Evolutionary conservation across 1,139 yeast species (phyloP), one percentile per base, ranked within the genome.

Genomic region (Kurtzmaniella quercitrusa): DNA sequence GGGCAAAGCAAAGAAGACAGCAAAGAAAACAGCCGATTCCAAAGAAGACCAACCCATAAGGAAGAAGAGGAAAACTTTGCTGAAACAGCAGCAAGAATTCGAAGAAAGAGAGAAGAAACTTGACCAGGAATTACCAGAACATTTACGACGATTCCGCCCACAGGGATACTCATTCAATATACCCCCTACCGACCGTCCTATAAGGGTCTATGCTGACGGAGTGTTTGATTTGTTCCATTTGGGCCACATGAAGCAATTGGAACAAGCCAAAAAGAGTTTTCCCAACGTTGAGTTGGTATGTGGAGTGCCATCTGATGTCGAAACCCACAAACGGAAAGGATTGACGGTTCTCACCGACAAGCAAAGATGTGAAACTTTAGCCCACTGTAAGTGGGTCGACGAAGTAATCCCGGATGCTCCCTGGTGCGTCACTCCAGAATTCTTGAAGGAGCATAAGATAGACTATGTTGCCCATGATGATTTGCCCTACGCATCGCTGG

Each of bases 381-480:
- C 75, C 48, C 98, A 93, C 65, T 93, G 98, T 63, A 81, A 74
- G 57, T 93, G 98, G 98, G 98, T 93, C 19, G 98, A 93, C 61
- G 98, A 93, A 61, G 98, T 93, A 18, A 75, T 93, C 43, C 90
- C 93, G 23, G 74, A 87, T 62, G 96, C 97, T 1, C 98, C 98
- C 10, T 93, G 98, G 98, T 79, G 86, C 56, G 93, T 93, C 25
- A 86, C 93, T 2, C 79, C 90, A 42, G 90, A 85, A 41, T 93
- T 93, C 57, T 67, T 93, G 51, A 70, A 70, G 44, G 67, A 85
- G 56, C 96, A 93, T 66, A 71, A 82, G 45, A 89, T 93, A 52
- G 98, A 93, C 63, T 93, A 89, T 58, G 97, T 93, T 46, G 98
- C 98, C 3, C 98, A 93, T 65, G 98, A 93, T 65, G 98, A 93